Base-by-base conservation (phyloP, 23 red algal species). In the Rhodosorus marinus region DNA sequence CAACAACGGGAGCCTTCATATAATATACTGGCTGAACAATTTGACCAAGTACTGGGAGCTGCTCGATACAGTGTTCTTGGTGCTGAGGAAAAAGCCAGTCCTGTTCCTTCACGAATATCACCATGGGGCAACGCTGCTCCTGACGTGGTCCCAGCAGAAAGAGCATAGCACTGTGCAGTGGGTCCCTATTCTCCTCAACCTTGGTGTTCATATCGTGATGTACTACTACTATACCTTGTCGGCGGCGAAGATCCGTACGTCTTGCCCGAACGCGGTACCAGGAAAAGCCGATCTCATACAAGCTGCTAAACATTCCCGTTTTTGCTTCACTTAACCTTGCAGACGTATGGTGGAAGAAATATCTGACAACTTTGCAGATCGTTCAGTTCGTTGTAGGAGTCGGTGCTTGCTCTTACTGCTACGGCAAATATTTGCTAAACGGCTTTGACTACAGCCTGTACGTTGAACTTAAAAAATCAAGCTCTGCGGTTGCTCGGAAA, bases 221-320 rank as follows among this genome's bases (percentile, higher is more conserved):
- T 98, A 98, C 38, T 98, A 85, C 51, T 98, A 98, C 62, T 98
- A 86, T 54, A 80, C 78, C 24, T 70, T 86, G 73, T 64, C 90
- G n/a, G 79, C 77, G 4, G 43, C 86, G 11, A 51, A 67, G 21
- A 71, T 75, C n/a, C n/a, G n/a, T n/a, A n/a, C 15, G 3, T 31
- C 35, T 5, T 17, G 11, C 51, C 35, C 35, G 11, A 34, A 34
- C 1, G 33, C 7, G 51, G 33, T 54, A 2, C 2, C 15, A 54
- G 33, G 5, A 3, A 17, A 15, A 15, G 9, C 48, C 4, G 31
- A 15, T 54, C 35, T 8, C 33, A 11, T 34, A 34, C 15, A 1
- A 11, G 17, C 8, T 2, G 8, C 15, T 1, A 54, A 33, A 54
- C 33, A 5, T 54, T 2, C n/a, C n/a, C n/a, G n/a, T n/a, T n/a